These are phyloP conservation scores for Linderniella brevidens DNA, from an alignment of 257 asterid genomes.

Conservation along the genomic window DNA sequence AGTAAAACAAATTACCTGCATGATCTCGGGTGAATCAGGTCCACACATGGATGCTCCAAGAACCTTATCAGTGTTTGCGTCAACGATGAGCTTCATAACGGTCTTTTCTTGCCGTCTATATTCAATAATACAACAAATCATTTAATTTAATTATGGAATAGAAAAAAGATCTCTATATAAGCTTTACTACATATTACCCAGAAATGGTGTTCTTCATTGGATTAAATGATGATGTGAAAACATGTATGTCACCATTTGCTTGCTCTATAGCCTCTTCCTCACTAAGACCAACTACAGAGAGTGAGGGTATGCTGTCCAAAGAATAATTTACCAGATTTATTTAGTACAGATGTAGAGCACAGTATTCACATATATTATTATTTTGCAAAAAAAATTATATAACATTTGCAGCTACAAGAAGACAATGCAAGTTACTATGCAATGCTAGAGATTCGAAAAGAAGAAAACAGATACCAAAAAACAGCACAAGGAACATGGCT, in stretches of 20 bases:
- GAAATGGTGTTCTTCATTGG: constrained; percentile 98
- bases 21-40: constrained; percentile 94
- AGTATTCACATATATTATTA: neutral
- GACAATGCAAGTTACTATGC: neutral
- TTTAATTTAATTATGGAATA: neutral
- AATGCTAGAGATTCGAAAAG: neutral
- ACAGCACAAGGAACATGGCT: constrained; percentile 68
- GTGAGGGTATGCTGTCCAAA: constrained; percentile 91
- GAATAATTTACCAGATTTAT: constrained; percentile 2
- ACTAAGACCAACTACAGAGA: constrained; percentile 80
- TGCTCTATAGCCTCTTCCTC: constrained; percentile 80
- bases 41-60: constrained; percentile 99
- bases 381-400: neutral
- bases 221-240: constrained; percentile 79
- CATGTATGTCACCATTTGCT: constrained; percentile 55
- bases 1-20: constrained; percentile 41
- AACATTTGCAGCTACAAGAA: neutral
- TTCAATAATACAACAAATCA: neutral
- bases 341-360: neutral
- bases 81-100: constrained; percentile 83
- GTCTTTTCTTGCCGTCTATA: constrained; percentile 87
- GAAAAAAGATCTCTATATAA: neutral
- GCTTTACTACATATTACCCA: constrained; percentile 31
- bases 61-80: constrained; percentile 79
- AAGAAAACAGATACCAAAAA: constrained; percentile 95